Conservation (phyloP, 225 moss, liverwort and hornwort genomes). For the Bryum argenteum region DNA sequence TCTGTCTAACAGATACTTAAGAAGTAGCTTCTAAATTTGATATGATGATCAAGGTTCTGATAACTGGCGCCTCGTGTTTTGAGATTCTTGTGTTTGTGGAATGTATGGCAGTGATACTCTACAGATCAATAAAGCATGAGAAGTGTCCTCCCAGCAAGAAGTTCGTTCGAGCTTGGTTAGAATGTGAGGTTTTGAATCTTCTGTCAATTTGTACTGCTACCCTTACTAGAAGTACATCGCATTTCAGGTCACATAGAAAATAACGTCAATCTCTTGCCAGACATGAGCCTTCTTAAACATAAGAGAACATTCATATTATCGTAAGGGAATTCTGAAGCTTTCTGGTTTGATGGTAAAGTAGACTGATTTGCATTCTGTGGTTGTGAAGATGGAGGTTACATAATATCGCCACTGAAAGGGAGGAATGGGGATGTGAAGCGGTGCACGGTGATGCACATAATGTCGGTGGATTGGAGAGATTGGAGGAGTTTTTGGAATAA, state of each 20-base stretch:
- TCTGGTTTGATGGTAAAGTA: slow-evolving; percentile 1
- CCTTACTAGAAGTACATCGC: slow-evolving; percentile 1
- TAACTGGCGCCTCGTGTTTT: neutral
- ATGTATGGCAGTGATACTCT: slow-evolving; percentile 75
- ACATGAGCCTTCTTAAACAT: neutral
- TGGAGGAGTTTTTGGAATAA: slow-evolving; percentile 49
- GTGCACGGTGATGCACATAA: slow-evolving; percentile 80
- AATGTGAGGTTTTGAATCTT: slow-evolving; percentile 56
- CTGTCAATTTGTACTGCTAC: slow-evolving; percentile 21
- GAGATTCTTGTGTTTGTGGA: slow-evolving; percentile 22
- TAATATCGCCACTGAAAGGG: slow-evolving; percentile 76
- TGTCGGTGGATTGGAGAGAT: slow-evolving; percentile 86
- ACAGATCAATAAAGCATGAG: slow-evolving; percentile 75
- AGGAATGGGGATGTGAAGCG: slow-evolving; percentile 44
- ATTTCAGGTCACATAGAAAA: slow-evolving; percentile 7
- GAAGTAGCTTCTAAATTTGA: neutral
- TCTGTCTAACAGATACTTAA: slow-evolving; percentile 3
- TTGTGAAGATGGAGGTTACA: slow-evolving; percentile 87
- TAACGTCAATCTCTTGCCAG: slow-evolving; percentile 12
- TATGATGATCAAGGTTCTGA: slow-evolving; percentile 19
- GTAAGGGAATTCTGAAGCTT: neutral
- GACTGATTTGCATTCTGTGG: slow-evolving; percentile 29
- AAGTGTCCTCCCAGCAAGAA: slow-evolving; percentile 69
- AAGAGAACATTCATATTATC: no score
- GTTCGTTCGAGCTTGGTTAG: slow-evolving; percentile 69